A percentile compares a stretch with the other conserved stretches of the same genome.
Evolutionary conservation across 169 alveolate genomes (phyloP).

Genomic region (Babesia sp.): DNA sequence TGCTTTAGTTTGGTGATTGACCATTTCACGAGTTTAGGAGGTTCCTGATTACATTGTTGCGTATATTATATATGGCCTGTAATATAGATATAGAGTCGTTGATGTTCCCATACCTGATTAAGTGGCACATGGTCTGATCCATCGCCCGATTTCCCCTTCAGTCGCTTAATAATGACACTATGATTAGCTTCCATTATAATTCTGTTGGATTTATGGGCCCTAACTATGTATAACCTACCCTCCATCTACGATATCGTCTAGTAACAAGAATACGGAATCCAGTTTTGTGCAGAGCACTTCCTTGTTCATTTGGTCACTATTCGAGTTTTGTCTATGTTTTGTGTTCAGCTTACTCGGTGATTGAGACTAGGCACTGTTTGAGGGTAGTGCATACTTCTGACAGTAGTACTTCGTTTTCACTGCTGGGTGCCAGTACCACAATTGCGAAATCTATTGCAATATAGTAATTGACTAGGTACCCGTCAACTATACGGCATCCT

Average conservation of each 20-base stretch:
- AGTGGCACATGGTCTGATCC: conserved; percentile 54
- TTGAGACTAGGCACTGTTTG: conserved; percentile 43
- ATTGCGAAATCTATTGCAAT: conserved; percentile 48
- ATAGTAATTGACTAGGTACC: conserved; percentile 38
- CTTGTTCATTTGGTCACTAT: conserved; percentile 64
- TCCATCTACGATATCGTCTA: conserved; percentile 77
- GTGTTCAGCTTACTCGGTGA: conserved; percentile 53
- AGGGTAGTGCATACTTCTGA: conserved; percentile 68
- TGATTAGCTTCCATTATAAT: conserved; percentile 59
- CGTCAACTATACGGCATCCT: conserved; percentile 57
- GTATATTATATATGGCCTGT: conserved; percentile 62
- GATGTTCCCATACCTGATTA: conserved; percentile 36
- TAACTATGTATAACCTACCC: conserved; percentile 42
- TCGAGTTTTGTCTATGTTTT: not conserved
- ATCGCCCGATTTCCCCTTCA: conserved; percentile 49
- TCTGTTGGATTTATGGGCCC: not conserved
- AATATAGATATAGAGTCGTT: not conserved
- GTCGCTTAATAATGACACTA: conserved; percentile 46
- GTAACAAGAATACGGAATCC: conserved; percentile 70
- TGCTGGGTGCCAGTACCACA: conserved; percentile 67
- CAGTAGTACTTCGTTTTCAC: conserved; percentile 69
- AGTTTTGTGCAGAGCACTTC: conserved; percentile 65
- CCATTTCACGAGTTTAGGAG: conserved; percentile 55
- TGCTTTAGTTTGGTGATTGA: not conserved
- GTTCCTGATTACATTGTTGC: conserved; percentile 65